Percentiles rank a stretch among this genome's conserved stretches.
These are phyloP conservation scores for Pythium rishiriense DNA, from an alignment of 352 stramenopile genomes.

Conservation along the genomic window DNA sequence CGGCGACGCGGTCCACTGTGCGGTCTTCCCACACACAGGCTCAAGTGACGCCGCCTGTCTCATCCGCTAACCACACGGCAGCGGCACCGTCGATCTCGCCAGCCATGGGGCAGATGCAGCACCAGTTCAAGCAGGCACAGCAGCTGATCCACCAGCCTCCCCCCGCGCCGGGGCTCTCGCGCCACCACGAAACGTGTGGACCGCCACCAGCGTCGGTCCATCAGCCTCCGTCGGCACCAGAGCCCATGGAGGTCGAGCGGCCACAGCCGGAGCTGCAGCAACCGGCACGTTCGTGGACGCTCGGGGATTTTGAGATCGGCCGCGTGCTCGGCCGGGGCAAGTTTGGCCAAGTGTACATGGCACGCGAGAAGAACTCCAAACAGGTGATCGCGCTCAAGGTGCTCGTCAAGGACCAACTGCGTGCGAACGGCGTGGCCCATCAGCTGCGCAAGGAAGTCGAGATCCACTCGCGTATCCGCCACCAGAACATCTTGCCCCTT, in stretches of 20 bases:
- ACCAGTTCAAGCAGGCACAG: constrained; percentile 14
- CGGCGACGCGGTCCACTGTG: neutral
- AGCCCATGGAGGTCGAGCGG: constrained; percentile 34
- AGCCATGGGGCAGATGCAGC: neutral
- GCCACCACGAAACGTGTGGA: neutral
- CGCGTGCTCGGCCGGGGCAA: constrained; percentile 83
- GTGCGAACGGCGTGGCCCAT: constrained; percentile 59
- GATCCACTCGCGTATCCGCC: constrained; percentile 88
- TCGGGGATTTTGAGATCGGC: constrained; percentile 88
- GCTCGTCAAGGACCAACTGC: constrained; percentile 87
- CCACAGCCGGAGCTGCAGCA: constrained; percentile 24
- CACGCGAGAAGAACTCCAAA: constrained; percentile 78
- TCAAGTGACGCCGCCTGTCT: constrained; percentile 11
- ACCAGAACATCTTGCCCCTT: constrained; percentile 87
- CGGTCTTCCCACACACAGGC: neutral
- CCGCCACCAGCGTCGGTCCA: neutral
- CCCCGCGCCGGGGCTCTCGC: neutral
- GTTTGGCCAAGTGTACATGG: constrained; percentile 90
- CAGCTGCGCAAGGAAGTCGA: constrained; percentile 90
- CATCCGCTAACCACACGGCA: neutral
- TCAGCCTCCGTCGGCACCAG: constrained; percentile 5
- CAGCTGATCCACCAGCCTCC: constrained; percentile 2
- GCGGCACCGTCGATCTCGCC: constrained; percentile 19
- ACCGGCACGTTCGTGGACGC: constrained; percentile 65
- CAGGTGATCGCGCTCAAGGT: constrained; percentile 89